Conservation (phyloP, 2,329 filamentous ascomycete genomes). For the Cercospora berteroae region DNA sequence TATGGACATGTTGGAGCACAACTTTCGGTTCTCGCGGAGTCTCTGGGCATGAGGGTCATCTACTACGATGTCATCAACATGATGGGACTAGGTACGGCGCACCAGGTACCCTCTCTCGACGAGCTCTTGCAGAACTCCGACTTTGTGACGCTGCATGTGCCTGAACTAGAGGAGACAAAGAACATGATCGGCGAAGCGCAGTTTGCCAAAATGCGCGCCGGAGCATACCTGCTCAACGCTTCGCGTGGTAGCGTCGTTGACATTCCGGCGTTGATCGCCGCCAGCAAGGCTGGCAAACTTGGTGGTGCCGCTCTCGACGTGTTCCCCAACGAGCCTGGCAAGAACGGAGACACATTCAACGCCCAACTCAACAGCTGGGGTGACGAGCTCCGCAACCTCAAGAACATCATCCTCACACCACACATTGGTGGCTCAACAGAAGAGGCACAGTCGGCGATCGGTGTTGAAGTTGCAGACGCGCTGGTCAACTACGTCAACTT, state of each 20-base stretch:
- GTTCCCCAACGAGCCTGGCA: conserved; percentile 88
- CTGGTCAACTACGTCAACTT: conserved; percentile 95
- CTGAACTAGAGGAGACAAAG: conserved; percentile 87
- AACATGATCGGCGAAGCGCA: conserved; percentile 82
- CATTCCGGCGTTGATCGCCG: conserved; percentile 85
- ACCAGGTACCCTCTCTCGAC: conserved; percentile 75
- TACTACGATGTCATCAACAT: conserved; percentile 95
- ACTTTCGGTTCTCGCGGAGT: conserved; percentile 88
- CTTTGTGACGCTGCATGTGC: conserved; percentile 93
- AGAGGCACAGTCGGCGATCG: conserved; percentile 94
- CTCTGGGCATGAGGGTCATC: conserved; percentile 97
- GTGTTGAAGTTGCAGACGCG: conserved; percentile 84
- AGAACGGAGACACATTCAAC: conserved; percentile 94
- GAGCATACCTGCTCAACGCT: conserved; percentile 93
- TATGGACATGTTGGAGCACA: conserved; percentile 98
- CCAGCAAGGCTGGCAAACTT: conserved; percentile 80
- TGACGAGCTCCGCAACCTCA: conserved; percentile 77
- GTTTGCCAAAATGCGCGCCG: conserved; percentile 85
- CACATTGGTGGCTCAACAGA: conserved; percentile 98
- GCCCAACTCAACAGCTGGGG: conserved; percentile 78
- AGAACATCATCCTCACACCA: conserved; percentile 91
- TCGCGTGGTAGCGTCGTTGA: conserved; percentile 91
- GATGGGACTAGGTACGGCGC: conserved; percentile 88
- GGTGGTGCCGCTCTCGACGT: conserved; percentile 96
- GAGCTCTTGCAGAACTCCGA: conserved; percentile 76